Evolutionary conservation across 371 early-diverging fungal species (phyloP), one percentile per base, ranked within the genome.

Genomic region (Mortierella sp.): DNA sequence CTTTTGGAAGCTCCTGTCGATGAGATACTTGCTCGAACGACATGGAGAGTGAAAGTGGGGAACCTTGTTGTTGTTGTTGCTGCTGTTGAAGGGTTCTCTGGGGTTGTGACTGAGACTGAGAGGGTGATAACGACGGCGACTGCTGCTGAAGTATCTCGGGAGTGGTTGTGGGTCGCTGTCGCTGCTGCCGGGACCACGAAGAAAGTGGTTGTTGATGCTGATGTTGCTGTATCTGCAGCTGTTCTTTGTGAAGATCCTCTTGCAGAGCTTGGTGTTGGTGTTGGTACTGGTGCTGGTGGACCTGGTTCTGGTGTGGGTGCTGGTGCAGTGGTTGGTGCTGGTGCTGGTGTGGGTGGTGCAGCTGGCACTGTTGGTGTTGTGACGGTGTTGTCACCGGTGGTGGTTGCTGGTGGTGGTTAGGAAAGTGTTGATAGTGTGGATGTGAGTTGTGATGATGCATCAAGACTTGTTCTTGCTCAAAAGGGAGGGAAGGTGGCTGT

Each of bases 1-100:
- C 30, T 7, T n/a, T 26, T 23, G 28, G 41, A 0, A 52, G 50
- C 39, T 51, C 51, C 16, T 51, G 51, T 24, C 43, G 60, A n/a
- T 51, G 60, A 19, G 34, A 27, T 12, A 18, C n/a, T 8, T 45
- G 41, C 19, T 60, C 61, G 34, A 60, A 60, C 1, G 67, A 48
- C 16, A 53, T 54, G 16, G 67, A 60, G 27, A 67, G 50, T 7
- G 67, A 31, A 34, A 60, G 61, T n/a, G 60, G 67, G 27, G 50
- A 48, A 7, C 28, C 47, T 16, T 59, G 58, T 16, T 67, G 59
- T n/a, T 65, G 59, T 24, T 57, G 65, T 28, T 59, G 67, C 6
- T 67, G n/a, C 24, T 67, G 67, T 9, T 60, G 59, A 23, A 59
- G 54, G 26, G 42, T 23, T 28, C 47, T 43, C 3, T 24, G 54